Base-by-base conservation (phyloP, 1,139 yeast species). In the Taphrina confusa region DNA sequence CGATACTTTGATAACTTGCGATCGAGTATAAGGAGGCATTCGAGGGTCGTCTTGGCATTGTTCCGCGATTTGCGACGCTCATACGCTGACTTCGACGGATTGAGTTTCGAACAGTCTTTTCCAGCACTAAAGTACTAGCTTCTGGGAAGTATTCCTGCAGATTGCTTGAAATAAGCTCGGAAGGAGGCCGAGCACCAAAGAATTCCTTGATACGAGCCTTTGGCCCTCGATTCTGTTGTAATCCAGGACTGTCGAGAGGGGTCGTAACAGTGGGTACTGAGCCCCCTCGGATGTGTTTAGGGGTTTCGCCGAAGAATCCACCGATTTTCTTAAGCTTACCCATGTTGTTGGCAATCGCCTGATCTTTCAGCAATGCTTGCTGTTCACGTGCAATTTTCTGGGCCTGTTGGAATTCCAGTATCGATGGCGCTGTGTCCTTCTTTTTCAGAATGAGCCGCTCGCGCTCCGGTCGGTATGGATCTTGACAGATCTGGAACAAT, bases 101-200 rank as follows among this genome's bases (percentile, higher is more conserved):
- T 5, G 96, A 87, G 70, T 88, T 90, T 30, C 95, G 76, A 49
- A 91, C 82, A 1, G 96, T 90, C 63, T 85, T 84, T 65, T 87
- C 87, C 64, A 92, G 78, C 61, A 85, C 87, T 52, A 79, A 78
- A 58, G 83, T 82, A 40, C 82, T 84, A 0, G 95, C 85, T 56
- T 85, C 86, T 0, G 98, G 98, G 76, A 92, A 92, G 71, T 87
- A 92, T 66, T 91, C 96, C 0, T 90, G 86, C 67, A 92, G 76
- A 69, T 92, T 90, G 11, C 92, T 84, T 0, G 96, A 88, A 65
- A 92, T 92, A 68, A 90, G 80, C 70, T 90, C 96, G 65, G 94
- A 85, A 1, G 97, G 92, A 11, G 98, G 98, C 68, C 97, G 78
- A 70, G 89, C 96, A 14, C 95, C 95, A 70, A 86, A 85, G 65